phyloP scores from a whole-genome alignment of 2,329 filamentous ascomycete genomes.

The Colletotrichum paranaense region DNA sequence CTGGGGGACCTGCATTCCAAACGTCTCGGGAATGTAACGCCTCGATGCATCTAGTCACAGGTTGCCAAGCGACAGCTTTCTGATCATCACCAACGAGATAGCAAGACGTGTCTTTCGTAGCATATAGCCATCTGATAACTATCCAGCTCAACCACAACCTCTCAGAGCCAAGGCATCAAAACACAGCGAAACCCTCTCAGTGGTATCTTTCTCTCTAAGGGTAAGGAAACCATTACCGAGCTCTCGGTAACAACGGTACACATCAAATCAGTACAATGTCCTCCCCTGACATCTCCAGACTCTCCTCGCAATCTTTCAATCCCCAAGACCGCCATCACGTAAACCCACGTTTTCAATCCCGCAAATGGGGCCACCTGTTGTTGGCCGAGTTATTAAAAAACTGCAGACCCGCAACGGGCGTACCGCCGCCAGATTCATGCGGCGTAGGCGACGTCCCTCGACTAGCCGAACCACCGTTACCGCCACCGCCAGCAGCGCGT shows the following conservation, averaged over 20 bases:
- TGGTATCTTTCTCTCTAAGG: constrained; percentile 6
- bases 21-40: background rate
- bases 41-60: background rate
- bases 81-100: background rate
- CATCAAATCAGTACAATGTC: background rate
- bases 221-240: background rate
- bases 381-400: constrained; percentile 52
- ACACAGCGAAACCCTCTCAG: background rate
- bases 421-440: constrained; percentile 45
- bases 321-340: too few species aligned
- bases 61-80: background rate
- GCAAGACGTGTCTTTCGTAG: background rate
- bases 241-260: background rate
- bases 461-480: constrained; percentile 49
- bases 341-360: constrained; percentile 45
- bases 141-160: background rate
- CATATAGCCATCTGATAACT: background rate
- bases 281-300: background rate
- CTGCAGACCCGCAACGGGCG: constrained; percentile 49
- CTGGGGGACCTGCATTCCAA: background rate
- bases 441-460: constrained; percentile 62
- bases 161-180: background rate
- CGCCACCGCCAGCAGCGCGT: constrained; percentile 35
- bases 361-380: constrained; percentile 57
- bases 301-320: background rate